Evolutionary conservation across 768 basidiomycete genomes (phyloP).

Genomic region (Ephemerocybe angulata): DNA sequence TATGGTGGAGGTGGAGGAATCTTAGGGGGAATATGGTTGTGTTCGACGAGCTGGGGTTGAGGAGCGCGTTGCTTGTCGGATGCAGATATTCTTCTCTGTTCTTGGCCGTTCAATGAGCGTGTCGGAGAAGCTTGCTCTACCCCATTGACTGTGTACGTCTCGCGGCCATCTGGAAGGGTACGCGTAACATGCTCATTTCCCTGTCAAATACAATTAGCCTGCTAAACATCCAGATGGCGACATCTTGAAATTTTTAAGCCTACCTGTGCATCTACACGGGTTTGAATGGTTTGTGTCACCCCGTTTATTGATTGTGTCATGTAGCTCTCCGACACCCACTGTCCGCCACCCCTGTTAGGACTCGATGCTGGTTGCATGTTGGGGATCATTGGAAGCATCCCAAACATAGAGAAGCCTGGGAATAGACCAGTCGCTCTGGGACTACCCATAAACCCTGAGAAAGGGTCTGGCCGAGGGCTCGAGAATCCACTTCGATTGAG

Average conservation of each 20-base stretch:
- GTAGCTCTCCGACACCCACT: constrained; percentile 54
- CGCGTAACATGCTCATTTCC: constrained; percentile 73
- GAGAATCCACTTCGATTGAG: neutral
- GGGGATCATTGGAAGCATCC: constrained; percentile 14
- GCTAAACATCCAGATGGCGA: constrained; percentile 4
- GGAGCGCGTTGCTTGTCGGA: neutral
- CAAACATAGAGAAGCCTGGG: constrained; percentile 9
- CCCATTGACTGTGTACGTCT: constrained; percentile 67
- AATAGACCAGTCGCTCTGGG: neutral
- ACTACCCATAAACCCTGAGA: neutral
- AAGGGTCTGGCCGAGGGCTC: neutral
- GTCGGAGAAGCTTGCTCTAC: constrained; percentile 41
- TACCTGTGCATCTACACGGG: constrained; percentile 56
- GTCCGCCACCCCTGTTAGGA: constrained; percentile 14
- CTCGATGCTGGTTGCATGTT: neutral
- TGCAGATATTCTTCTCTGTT: neutral
- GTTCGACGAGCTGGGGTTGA: neutral
- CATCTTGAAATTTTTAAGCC: constrained; percentile 20
- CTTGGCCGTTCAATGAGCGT: constrained; percentile 18
- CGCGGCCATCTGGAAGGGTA: constrained; percentile 62
- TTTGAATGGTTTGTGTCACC: constrained; percentile 57
- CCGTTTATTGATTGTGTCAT: constrained; percentile 62
- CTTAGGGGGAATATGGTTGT: too few species aligned
- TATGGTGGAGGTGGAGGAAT: neutral
- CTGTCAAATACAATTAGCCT: constrained; percentile 36